Conservation (phyloP, 2,329 filamentous ascomycete genomes). For the Ophiostoma himal-ulmi region DNA sequence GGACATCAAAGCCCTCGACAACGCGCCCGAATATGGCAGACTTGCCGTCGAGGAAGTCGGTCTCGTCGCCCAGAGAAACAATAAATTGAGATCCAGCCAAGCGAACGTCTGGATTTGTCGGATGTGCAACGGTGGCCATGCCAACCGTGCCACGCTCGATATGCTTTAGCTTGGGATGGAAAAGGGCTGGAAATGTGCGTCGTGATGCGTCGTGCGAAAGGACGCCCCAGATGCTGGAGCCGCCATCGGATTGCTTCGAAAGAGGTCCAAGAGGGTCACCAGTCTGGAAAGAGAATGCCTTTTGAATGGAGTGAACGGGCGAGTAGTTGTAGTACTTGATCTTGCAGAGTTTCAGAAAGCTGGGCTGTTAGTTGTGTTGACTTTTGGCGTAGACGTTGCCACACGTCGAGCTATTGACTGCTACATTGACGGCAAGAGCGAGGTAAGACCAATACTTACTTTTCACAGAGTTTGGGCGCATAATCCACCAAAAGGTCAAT, state of each 20-base stretch:
- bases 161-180: conserved; percentile 84
- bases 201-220: conserved; percentile 61
- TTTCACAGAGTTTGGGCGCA: conserved; percentile 87
- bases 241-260: conserved; percentile 80
- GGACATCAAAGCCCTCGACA: conserved; percentile 87
- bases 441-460: conserved; percentile 52
- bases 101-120: conserved; percentile 71
- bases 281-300: conserved; percentile 92
- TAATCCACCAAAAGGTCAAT: conserved; percentile 87
- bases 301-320: conserved; percentile 85
- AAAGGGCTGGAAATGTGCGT: conserved; percentile 75
- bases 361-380: conserved; percentile 40
- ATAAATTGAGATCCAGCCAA: conserved; percentile 90
- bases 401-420: not conserved
- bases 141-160: conserved; percentile 85
- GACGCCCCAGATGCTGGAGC: conserved; percentile 86
- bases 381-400: not conserved
- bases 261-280: conserved; percentile 88
- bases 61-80: conserved; percentile 80
- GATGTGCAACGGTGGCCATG: conserved; percentile 84
- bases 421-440: not conserved
- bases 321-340: conserved; percentile 99
- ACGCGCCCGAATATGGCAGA: conserved; percentile 94
- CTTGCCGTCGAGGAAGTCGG: conserved; percentile 86
- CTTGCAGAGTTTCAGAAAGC: conserved; percentile 98